phyloP scores from a whole-genome alignment of 2,329 filamentous ascomycete species.

The Pyrenophora seminiperda region DNA sequence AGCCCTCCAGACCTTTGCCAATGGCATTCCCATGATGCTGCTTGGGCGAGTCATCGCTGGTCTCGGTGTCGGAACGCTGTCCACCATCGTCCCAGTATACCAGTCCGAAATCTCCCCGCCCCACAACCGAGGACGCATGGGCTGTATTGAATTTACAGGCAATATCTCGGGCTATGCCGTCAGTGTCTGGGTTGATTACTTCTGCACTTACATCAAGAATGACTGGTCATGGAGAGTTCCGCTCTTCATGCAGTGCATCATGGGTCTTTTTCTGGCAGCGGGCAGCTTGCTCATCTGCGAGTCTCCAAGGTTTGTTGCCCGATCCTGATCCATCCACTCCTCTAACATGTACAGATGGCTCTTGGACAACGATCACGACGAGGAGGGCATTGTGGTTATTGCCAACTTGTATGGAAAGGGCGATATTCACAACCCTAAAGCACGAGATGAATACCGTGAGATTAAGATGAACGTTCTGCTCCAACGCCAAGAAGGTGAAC shows the following conservation, averaged over 20 bases:
- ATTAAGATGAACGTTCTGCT: constrained; percentile 98
- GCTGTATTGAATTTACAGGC: constrained; percentile 96
- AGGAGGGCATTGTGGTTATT: constrained; percentile 97
- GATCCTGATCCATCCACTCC: background rate
- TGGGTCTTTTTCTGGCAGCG: constrained; percentile 83
- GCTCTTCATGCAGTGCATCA: constrained; percentile 88
- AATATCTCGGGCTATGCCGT: constrained; percentile 96
- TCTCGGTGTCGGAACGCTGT: constrained; percentile 57
- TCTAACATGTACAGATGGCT: constrained; percentile 72
- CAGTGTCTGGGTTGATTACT: constrained; percentile 98
- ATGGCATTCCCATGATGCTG: constrained; percentile 85
- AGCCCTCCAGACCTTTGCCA: constrained; percentile 80
- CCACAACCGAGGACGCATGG: constrained; percentile 92
- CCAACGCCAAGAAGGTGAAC: constrained; percentile 91
- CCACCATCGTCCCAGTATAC: constrained; percentile 60
- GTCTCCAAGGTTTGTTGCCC: constrained; percentile 77
- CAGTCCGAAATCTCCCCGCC: constrained; percentile 75
- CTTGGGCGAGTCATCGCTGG: constrained; percentile 57
- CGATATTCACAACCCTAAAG: constrained; percentile 91
- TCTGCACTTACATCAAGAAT: constrained; percentile 85
- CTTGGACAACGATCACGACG: constrained; percentile 95
- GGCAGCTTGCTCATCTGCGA: constrained; percentile 95
- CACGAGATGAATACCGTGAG: constrained; percentile 93
- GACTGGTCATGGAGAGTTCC: constrained; percentile 91
- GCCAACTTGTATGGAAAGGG: constrained; percentile 95